Conservation (phyloP, 371 early-diverging fungal genomes). For the Antonospora locustae region DNA sequence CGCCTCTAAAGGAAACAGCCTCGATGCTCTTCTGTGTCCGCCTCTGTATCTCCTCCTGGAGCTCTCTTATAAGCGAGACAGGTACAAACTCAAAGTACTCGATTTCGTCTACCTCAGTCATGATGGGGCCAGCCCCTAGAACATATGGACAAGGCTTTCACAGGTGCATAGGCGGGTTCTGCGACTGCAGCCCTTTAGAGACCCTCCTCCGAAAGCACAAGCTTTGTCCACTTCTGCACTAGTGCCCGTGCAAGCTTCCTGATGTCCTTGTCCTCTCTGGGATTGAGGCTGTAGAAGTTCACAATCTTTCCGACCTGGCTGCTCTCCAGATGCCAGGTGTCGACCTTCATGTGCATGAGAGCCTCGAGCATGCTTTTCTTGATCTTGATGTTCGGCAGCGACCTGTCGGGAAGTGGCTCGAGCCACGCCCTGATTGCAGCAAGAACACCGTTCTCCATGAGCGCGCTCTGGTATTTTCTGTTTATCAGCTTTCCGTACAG, state of each 20-base stretch:
- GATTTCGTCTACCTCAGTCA: constrained; percentile 52
- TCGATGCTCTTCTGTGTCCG: constrained; percentile 7
- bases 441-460: constrained; percentile 68
- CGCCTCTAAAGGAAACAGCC: too few relatives aligned
- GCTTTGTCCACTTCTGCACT: constrained; percentile 56
- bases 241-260: constrained; percentile 66
- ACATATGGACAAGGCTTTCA: too few relatives aligned
- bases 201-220: too few relatives aligned
- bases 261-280: constrained; percentile 62
- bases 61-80: constrained; percentile 34
- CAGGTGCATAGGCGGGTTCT: too few relatives aligned
- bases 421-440: constrained; percentile 75
- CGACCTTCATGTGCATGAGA: constrained; percentile 64
- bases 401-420: constrained; percentile 79
- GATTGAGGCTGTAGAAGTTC: constrained; percentile 75
- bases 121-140: too few relatives aligned
- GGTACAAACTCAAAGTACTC: constrained; percentile 54
- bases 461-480: constrained; percentile 50
- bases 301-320: constrained; percentile 77
- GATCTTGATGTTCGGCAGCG: constrained; percentile 76
- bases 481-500: constrained; percentile 61
- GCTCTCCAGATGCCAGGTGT: constrained; percentile 67
- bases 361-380: constrained; percentile 66
- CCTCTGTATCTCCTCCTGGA: constrained; percentile 25
- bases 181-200: too few relatives aligned